Evolutionary conservation across 345 rosid species (phyloP).

Genomic region (Acer negundo): DNA sequence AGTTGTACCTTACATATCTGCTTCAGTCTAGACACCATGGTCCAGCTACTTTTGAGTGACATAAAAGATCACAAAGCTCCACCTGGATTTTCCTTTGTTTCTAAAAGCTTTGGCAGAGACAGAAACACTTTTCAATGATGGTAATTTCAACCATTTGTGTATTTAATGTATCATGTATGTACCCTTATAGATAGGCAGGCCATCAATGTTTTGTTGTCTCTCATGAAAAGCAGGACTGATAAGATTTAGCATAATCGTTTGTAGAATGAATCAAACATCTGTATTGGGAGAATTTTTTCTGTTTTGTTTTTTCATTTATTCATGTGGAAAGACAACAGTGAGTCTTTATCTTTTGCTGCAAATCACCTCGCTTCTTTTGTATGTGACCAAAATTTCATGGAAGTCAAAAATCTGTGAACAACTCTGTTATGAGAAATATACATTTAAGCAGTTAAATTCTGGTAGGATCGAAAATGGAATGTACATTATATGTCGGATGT

Average conservation of each 20-base stretch:
- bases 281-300: background rate
- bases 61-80: background rate
- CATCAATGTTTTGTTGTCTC: background rate
- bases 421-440: slow-evolving; percentile 17
- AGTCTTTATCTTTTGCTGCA: background rate
- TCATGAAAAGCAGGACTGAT: background rate
- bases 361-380: background rate
- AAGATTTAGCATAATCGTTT: background rate
- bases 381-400: background rate
- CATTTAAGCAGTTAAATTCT: slow-evolving; percentile 9
- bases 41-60: background rate
- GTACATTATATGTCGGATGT: background rate
- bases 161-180: background rate
- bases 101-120: background rate
- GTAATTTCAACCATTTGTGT: background rate
- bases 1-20: no score
- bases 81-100: background rate
- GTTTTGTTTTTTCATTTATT: background rate
- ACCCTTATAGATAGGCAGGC: background rate
- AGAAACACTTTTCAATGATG: background rate
- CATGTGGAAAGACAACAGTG: background rate
- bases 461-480: background rate
- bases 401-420: slow-evolving; percentile 3
- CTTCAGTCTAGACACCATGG: no score
- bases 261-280: background rate